phyloP scores from a whole-genome alignment of 192 early-diverging fungal genomes.

The Funneliformis mosseae region DNA sequence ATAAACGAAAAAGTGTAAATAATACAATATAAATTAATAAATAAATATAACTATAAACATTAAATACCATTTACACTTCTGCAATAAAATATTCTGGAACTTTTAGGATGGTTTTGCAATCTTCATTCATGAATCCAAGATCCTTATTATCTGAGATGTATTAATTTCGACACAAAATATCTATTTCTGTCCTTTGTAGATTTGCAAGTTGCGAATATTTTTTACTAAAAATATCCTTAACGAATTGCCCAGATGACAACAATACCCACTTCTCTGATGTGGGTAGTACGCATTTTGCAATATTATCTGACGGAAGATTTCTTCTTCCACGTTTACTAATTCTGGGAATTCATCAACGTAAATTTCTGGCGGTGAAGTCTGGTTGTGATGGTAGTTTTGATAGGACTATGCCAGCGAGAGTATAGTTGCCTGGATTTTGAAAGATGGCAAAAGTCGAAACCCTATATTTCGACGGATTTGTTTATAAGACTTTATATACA shows the following conservation, averaged over 20 bases:
- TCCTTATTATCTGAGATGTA: conserved; percentile 23
- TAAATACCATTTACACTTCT: conserved; percentile 10
- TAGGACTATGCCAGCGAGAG: no score
- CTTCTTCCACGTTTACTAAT: not conserved
- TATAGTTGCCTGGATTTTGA: no score
- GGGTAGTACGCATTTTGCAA: not conserved
- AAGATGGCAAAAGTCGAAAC: no score
- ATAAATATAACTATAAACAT: not conserved
- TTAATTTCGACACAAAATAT: conserved; percentile 22
- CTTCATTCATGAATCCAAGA: conserved; percentile 13
- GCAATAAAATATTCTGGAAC: conserved; percentile 30
- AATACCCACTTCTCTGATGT: conserved; percentile 12
- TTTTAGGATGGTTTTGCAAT: conserved; percentile 12
- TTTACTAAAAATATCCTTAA: conserved; percentile 23
- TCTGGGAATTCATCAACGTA: no score
- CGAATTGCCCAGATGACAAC: conserved; percentile 16
- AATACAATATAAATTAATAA: not conserved
- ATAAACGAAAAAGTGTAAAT: not conserved
- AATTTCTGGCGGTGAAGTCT: no score
- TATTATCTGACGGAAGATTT: not conserved
- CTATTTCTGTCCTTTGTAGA: conserved; percentile 19
- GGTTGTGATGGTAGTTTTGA: no score
- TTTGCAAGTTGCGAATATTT: conserved; percentile 8
- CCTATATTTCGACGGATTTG: no score
- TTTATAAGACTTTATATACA: no score